Evolutionary conservation across 495 filamentous ascomycete genomes (phyloP).

Genomic region (Durotheca rogersii): DNA sequence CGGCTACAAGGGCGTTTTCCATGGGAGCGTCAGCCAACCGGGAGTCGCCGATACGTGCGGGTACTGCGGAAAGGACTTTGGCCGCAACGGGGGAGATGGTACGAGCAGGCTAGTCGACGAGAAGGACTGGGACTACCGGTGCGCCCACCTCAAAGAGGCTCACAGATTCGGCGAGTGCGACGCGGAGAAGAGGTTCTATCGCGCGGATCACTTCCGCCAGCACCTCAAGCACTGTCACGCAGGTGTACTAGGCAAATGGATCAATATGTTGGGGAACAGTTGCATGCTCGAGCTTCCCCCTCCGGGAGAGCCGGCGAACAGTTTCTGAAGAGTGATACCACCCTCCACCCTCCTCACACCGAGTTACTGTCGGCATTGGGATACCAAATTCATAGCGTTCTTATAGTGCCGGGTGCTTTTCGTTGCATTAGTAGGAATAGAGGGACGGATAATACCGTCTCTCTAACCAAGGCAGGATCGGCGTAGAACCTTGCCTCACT

Average conservation of each 20-base stretch:
- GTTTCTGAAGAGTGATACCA: too few species aligned
- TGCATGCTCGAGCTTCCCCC: conserved; percentile 74
- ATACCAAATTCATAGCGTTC: too few species aligned
- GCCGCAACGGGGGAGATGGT: conserved; percentile 64
- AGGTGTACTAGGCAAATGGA: conserved; percentile 74
- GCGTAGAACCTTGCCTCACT: too few species aligned
- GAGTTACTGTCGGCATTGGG: too few species aligned
- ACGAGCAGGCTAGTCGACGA: conserved; percentile 35
- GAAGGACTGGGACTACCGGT: conserved; percentile 28
- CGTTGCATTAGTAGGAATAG: too few species aligned
- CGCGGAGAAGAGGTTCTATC: conserved; percentile 81
- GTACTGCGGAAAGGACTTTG: conserved; percentile 81
- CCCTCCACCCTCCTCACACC: too few species aligned
- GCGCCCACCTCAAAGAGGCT: conserved; percentile 67
- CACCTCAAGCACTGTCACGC: conserved; percentile 79
- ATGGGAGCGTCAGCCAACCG: conserved; percentile 52
- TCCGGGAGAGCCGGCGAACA: too few species aligned
- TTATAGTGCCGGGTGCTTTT: too few species aligned
- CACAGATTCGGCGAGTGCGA: conserved; percentile 88
- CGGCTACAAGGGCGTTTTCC: conserved; percentile 61
- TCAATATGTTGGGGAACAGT: conserved; percentile 74
- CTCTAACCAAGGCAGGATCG: too few species aligned
- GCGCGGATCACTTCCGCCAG: conserved; percentile 87
- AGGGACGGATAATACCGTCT: too few species aligned
- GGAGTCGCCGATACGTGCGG: conserved; percentile 68